phyloP scores from a whole-genome alignment of 2,329 filamentous ascomycete species.

The Aureobasidium sp. region DNA sequence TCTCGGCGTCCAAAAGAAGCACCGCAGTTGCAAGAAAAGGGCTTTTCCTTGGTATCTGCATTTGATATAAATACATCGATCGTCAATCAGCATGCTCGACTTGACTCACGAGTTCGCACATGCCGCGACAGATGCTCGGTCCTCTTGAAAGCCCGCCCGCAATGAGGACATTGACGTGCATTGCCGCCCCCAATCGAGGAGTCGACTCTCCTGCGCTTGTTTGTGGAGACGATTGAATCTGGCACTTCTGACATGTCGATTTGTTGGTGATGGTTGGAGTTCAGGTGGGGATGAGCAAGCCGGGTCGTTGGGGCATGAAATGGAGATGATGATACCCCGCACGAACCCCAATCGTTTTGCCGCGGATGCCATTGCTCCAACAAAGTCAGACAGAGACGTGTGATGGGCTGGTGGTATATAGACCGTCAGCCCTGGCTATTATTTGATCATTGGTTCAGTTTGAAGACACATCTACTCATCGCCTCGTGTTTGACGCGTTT shows the following conservation, averaged over 20 bases:
- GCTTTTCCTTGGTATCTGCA: slow-evolving; percentile 2
- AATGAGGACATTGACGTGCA: background rate
- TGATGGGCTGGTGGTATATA: background rate
- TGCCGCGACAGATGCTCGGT: background rate
- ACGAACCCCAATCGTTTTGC: background rate
- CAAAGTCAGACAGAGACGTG: background rate
- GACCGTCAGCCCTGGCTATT: too few species aligned
- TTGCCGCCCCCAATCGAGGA: background rate
- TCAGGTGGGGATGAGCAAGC: background rate
- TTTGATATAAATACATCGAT: background rate
- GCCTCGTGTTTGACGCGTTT: too few species aligned
- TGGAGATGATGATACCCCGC: background rate
- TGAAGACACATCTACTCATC: too few species aligned
- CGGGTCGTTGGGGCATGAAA: background rate
- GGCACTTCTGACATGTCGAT: background rate
- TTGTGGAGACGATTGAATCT: background rate
- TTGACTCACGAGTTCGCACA: slow-evolving; percentile 1
- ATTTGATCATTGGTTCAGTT: too few species aligned
- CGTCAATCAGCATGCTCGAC: background rate
- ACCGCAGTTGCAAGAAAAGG: background rate
- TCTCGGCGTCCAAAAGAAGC: slow-evolving; percentile 1
- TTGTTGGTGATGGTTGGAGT: background rate
- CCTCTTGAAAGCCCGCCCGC: background rate
- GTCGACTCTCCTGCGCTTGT: background rate
- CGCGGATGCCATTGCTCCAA: background rate